Evolutionary conservation across 441 rosid genomes (phyloP).

Genomic region (Erysimum cheiri): DNA sequence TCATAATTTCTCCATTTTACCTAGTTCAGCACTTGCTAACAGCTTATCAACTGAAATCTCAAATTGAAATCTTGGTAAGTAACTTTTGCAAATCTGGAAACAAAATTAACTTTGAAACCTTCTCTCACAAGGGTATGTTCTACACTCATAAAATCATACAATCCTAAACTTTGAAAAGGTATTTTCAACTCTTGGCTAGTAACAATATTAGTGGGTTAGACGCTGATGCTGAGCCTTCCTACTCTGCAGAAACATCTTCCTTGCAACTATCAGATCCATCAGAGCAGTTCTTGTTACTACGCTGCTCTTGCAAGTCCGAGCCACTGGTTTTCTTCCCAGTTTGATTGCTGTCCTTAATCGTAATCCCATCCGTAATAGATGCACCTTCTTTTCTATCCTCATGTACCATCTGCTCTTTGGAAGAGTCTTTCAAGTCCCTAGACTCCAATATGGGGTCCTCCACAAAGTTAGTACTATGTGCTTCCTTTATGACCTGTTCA

Average conservation of each 20-base stretch:
- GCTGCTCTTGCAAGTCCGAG: slow-evolving; percentile 31
- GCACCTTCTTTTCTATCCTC: slow-evolving; percentile 37
- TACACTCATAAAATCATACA: slow-evolving; percentile 16
- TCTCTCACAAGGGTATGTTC: background rate
- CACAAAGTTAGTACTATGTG: slow-evolving; percentile 31
- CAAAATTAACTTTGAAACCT: background rate
- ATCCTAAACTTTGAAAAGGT: slow-evolving; percentile 20
- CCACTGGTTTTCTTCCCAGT: slow-evolving; percentile 16
- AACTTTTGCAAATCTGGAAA: background rate
- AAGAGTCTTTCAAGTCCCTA: slow-evolving; percentile 29
- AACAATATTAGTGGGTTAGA: slow-evolving; percentile 47
- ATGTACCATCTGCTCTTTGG: slow-evolving; percentile 25
- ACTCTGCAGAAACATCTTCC: slow-evolving; percentile 33
- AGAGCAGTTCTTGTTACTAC: slow-evolving; percentile 30
- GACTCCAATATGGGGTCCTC: slow-evolving; percentile 39
- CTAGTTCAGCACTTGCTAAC: background rate
- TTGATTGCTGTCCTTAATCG: slow-evolving; percentile 6
- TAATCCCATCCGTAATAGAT: background rate
- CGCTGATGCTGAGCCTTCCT: slow-evolving; percentile 16
- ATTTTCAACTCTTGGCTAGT: background rate
- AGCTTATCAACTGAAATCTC: background rate
- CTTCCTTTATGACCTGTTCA: slow-evolving; percentile 39
- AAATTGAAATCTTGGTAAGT: background rate
- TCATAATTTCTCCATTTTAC: background rate
- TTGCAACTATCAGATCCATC: slow-evolving; percentile 26